Evolutionary conservation across 2,329 filamentous ascomycete genomes (phyloP).

Genomic region (Ascochyta viciae-villosae): DNA sequence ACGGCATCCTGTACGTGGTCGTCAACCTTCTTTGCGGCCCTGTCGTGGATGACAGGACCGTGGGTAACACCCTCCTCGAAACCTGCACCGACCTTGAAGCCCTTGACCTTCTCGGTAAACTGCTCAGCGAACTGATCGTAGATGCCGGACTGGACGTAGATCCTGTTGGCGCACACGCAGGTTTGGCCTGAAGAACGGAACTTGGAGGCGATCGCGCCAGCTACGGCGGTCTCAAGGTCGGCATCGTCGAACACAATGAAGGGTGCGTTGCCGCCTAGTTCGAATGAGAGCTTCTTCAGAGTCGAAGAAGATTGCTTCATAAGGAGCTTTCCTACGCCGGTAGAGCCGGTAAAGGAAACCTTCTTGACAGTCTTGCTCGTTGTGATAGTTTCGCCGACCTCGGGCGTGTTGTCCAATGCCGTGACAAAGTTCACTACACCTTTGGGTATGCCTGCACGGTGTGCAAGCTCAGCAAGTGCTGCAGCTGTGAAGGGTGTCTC

Average conservation of each 20-base stretch:
- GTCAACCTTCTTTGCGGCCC: conserved; percentile 61
- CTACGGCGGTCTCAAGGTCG: conserved; percentile 83
- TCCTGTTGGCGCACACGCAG: conserved; percentile 80
- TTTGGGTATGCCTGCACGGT: conserved; percentile 85
- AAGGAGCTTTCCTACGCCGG: conserved; percentile 72
- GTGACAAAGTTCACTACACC: conserved; percentile 93
- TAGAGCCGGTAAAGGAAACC: conserved; percentile 88
- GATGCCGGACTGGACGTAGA: conserved; percentile 79
- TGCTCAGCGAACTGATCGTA: conserved; percentile 76
- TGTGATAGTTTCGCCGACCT: conserved; percentile 79
- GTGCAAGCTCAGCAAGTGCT: conserved; percentile 83
- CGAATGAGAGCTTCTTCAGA: conserved; percentile 85
- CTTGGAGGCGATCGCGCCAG: conserved; percentile 83
- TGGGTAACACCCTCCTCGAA: conserved; percentile 76
- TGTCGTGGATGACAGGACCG: conserved; percentile 83
- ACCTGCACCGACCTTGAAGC: conserved; percentile 78
- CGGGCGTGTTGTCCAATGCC: conserved; percentile 76
- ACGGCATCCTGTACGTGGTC: conserved; percentile 46
- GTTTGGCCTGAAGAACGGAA: conserved; percentile 96
- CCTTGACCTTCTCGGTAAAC: conserved; percentile 74
- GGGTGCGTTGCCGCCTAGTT: conserved; percentile 92
- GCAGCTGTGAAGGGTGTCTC: conserved; percentile 93
- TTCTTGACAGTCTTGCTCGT: conserved; percentile 81
- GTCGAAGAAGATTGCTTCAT: conserved; percentile 90
- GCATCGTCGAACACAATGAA: conserved; percentile 98